A percentile compares a stretch with the other conserved stretches of the same genome.
phyloP scores from a whole-genome alignment of 768 basidiomycete genomes.

The Suillus subalutaceus region DNA sequence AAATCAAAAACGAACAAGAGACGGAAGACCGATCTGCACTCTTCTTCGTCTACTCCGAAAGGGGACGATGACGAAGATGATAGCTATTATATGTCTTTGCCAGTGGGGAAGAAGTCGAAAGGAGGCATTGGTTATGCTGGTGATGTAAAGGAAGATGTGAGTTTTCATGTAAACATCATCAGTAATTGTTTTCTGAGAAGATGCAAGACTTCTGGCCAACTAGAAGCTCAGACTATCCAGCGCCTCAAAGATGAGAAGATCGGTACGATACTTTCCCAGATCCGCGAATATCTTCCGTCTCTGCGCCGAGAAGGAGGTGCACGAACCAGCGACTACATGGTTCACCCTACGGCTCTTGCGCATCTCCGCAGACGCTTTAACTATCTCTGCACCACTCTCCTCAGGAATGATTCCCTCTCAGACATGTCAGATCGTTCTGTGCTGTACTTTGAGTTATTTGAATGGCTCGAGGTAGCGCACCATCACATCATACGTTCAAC shows the following conservation, averaged over 20 bases:
- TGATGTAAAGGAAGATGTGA: constrained; percentile 80
- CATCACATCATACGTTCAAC: not conserved
- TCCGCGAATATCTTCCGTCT: constrained; percentile 86
- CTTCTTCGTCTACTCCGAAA: constrained; percentile 23
- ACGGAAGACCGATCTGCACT: constrained; percentile 40
- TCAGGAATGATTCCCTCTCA: constrained; percentile 89
- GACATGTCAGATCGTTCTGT: constrained; percentile 91
- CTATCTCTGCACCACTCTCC: constrained; percentile 79
- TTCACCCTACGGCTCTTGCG: constrained; percentile 90
- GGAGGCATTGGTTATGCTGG: constrained; percentile 91
- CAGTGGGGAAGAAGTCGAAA: constrained; percentile 65
- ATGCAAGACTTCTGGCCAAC: constrained; percentile 73
- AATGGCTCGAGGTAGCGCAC: constrained; percentile 84
- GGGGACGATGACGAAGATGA: constrained; percentile 61
- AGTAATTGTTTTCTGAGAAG: constrained; percentile 13
- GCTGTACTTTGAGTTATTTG: constrained; percentile 86
- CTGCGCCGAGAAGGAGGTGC: constrained; percentile 75
- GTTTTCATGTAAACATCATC: constrained; percentile 28
- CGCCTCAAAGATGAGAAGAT: constrained; percentile 73
- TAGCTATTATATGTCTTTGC: constrained; percentile 42
- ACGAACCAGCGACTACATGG: constrained; percentile 85
- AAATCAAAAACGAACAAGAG: constrained; percentile 42
- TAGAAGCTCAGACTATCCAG: constrained; percentile 78
- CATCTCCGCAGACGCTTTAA: constrained; percentile 93
- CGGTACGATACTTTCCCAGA: constrained; percentile 63